Percentiles rank a stretch among this genome's conserved stretches.
Evolutionary conservation across 345 rosid genomes (phyloP).

Genomic region (Corchorus capsularis): DNA sequence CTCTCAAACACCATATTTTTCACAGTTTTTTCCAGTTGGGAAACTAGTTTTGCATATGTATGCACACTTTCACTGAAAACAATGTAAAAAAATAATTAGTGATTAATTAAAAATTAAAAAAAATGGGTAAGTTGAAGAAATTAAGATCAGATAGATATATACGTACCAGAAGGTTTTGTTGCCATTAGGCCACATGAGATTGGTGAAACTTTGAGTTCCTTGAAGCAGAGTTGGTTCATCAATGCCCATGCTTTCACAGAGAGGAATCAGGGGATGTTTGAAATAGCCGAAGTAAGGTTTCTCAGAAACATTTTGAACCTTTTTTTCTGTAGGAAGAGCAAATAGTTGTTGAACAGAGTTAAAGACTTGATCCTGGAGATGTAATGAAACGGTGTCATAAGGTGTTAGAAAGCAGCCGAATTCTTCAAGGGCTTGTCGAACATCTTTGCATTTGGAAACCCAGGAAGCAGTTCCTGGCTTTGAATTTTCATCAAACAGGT

Average conservation of each 20-base stretch:
- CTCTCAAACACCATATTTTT: constrained; percentile 56
- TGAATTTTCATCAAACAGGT: constrained; percentile 42
- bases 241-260: constrained; percentile 53
- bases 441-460: constrained; percentile 38
- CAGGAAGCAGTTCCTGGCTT: constrained; percentile 48
- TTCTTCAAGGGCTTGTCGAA: constrained; percentile 53
- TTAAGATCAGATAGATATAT: not conserved
- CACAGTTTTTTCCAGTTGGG: constrained; percentile 45
- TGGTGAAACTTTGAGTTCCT: constrained; percentile 38
- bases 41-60: constrained; percentile 26
- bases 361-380: constrained; percentile 37
- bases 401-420: constrained; percentile 56
- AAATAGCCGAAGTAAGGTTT: constrained; percentile 53
- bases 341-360: constrained; percentile 37
- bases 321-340: constrained; percentile 45
- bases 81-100: not conserved
- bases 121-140: not conserved
- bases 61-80: constrained; percentile 15
- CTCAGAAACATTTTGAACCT: constrained; percentile 37
- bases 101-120: not conserved
- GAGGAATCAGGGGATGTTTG: constrained; percentile 36
- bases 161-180: constrained; percentile 51
- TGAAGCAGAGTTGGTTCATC: constrained; percentile 36
- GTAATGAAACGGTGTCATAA: constrained; percentile 31
- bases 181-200: constrained; percentile 55